Conservation (phyloP, 352 stramenopile species). For the Phytophthora constricta region DNA sequence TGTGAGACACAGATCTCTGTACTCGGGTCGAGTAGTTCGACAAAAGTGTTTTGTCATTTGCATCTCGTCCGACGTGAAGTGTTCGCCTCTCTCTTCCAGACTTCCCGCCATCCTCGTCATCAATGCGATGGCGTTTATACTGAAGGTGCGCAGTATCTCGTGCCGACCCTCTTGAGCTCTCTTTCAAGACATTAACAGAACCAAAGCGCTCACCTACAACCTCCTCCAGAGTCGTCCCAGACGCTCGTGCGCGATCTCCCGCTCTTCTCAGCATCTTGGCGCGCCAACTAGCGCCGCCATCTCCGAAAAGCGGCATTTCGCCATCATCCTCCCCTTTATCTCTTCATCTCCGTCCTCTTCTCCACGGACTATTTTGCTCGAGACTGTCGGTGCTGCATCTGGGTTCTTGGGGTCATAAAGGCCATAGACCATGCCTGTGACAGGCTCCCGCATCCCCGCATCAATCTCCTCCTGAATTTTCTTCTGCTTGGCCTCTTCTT, state of each 20-base stretch:
- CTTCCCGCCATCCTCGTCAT: constrained; percentile 24
- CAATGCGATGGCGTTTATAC: constrained; percentile 59
- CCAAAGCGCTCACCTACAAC: constrained; percentile 70
- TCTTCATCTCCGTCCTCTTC: constrained; percentile 5
- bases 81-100: constrained; percentile 17
- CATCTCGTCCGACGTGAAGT: constrained; percentile 58
- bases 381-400: constrained; percentile 41
- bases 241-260: constrained; percentile 60
- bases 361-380: constrained; percentile 27
- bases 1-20: constrained; percentile 55
- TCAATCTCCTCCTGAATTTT: constrained; percentile 81
- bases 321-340: constrained; percentile 14
- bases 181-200: constrained; percentile 60
- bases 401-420: constrained; percentile 85
- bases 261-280: constrained; percentile 85
- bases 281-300: constrained; percentile 83
- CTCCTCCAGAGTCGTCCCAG: constrained; percentile 59
- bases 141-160: constrained; percentile 66
- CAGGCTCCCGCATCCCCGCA: constrained; percentile 71
- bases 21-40: constrained; percentile 69
- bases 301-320: constrained; percentile 54
- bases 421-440: constrained; percentile 82
- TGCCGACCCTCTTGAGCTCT: constrained; percentile 56
- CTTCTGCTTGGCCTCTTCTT: constrained; percentile 54
- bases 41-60: constrained; percentile 66